Evolutionary conservation across 306 rosid species (phyloP), one percentile per base, ranked within the genome.

Genomic region (Rosa rugosa): DNA sequence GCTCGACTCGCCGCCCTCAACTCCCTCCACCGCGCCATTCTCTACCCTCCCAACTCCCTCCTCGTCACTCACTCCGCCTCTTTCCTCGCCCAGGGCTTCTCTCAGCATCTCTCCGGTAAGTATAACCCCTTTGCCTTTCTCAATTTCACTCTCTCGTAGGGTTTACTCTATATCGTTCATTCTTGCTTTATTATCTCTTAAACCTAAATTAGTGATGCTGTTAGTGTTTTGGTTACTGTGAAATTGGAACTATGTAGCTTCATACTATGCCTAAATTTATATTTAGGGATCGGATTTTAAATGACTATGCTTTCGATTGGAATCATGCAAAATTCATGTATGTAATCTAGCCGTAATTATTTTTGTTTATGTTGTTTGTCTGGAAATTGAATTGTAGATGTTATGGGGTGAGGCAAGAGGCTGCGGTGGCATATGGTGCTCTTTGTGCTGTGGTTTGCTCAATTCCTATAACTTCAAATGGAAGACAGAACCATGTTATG

Each of bases 71-170:
- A 91, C 89, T 94, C 98, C 79, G 96, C 98, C 83, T 54, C 88
- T 81, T 91, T 91, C 81, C 97, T 94, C 67, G 83, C 90, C 46
- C 97, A 89, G 77, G 88, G 92, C 77, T 88, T 94, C 86, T 90
- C 94, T 73, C 94, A 90, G 87, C 97, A 92, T 51, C 91, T 94
- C 73, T 86, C 98, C 74, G 93, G 90, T 64, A 94, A 90, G 98
- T 90, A 83, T 82, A 46, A 38, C 10, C 45, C 36, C 46, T 46
- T 65, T 46, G 4, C 53, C 31, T 59, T 11, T 11, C 57, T 80
- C 63, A 17, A 38, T 31, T 14, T 53, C 16, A 31, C n/a, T 45
- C 65, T 69, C 70, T 0, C 36, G 71, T 13, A 14, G 45, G 45
- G 45, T 41, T 41, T 41, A 46, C 3, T 41, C 6, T 56, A 17